phyloP scores from a whole-genome alignment of 2,329 filamentous ascomycete species.

The Capronia epimyces region DNA sequence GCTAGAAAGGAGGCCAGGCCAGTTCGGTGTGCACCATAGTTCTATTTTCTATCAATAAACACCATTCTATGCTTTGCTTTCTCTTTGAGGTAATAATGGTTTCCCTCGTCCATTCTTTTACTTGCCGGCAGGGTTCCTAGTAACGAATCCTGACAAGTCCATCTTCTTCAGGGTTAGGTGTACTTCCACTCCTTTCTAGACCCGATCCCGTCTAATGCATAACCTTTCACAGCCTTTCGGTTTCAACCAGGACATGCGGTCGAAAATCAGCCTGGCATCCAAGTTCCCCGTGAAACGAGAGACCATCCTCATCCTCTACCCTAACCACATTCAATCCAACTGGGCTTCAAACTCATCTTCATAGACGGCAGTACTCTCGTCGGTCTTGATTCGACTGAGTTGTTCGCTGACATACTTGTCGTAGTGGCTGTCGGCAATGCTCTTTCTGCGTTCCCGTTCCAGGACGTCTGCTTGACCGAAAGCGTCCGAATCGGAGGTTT shows the following conservation, averaged over 20 bases:
- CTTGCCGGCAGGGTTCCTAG: not conserved
- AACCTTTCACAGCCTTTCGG: too few species aligned
- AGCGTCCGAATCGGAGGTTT: conserved; percentile 17
- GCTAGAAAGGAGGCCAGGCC: too few species aligned
- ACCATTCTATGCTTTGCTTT: not conserved
- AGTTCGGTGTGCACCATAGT: too few species aligned
- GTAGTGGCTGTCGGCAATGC: conserved; percentile 63
- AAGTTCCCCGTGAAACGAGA: too few species aligned
- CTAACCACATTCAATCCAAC: conserved; percentile 37
- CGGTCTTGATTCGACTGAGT: conserved; percentile 64
- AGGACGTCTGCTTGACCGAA: conserved; percentile 27
- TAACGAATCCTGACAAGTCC: not conserved
- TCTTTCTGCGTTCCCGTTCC: conserved; percentile 36
- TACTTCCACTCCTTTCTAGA: too few species aligned
- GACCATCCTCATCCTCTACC: not conserved
- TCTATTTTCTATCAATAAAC: not conserved
- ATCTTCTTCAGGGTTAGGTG: too few species aligned
- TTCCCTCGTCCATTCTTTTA: not conserved
- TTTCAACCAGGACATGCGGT: too few species aligned
- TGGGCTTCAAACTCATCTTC: conserved; percentile 60
- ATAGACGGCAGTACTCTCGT: conserved; percentile 44
- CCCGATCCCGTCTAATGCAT: too few species aligned
- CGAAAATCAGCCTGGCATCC: too few species aligned
- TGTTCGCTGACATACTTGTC: conserved; percentile 78
- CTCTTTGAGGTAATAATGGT: not conserved